These are phyloP conservation scores for Rhynchosporium secalis DNA, from an alignment of 2,329 filamentous ascomycete genomes.

Conservation along the genomic window DNA sequence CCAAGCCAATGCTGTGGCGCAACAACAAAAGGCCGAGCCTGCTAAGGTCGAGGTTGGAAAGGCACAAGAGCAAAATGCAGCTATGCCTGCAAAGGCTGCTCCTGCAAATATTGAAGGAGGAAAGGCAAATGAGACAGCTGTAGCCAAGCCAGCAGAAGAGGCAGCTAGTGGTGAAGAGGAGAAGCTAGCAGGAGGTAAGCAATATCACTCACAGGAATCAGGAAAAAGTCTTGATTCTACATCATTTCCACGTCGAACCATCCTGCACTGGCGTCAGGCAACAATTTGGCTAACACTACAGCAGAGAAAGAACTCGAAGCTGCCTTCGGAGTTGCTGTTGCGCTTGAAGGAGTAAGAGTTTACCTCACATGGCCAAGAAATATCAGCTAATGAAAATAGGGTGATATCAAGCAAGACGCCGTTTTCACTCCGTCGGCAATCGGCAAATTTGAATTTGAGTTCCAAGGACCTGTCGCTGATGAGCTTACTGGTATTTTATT, in stretches of 20 bases:
- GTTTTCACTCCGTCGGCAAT: conserved; percentile 26
- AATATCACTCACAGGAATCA: neutral
- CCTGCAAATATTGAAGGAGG: neutral
- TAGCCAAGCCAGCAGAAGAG: conserved; percentile 4
- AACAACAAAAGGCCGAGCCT: neutral
- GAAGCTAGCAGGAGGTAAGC: conserved; percentile 3
- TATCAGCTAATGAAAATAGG: neutral
- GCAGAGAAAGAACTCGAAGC: conserved; percentile 4
- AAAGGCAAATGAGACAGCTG: neutral
- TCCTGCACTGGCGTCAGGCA: neutral
- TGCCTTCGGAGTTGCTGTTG: conserved; percentile 3
- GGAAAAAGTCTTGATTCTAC: neutral
- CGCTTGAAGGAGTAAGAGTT: conserved; percentile 5
- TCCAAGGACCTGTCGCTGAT: conserved; percentile 41
- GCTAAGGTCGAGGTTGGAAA: conserved; percentile 1
- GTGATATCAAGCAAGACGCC: conserved; percentile 10
- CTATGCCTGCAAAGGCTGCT: neutral
- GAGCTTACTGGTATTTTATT: conserved; percentile 33
- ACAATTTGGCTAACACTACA: neutral
- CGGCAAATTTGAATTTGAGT: conserved; percentile 45
- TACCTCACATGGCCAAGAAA: neutral
- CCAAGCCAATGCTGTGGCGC: neutral
- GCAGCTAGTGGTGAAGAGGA: neutral
- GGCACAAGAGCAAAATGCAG: neutral
- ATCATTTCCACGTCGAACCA: neutral